Evolutionary conservation across 129 eudicot genomes (phyloP), one percentile per base, ranked within the genome.

Genomic region (Dittrichia graveolens): DNA sequence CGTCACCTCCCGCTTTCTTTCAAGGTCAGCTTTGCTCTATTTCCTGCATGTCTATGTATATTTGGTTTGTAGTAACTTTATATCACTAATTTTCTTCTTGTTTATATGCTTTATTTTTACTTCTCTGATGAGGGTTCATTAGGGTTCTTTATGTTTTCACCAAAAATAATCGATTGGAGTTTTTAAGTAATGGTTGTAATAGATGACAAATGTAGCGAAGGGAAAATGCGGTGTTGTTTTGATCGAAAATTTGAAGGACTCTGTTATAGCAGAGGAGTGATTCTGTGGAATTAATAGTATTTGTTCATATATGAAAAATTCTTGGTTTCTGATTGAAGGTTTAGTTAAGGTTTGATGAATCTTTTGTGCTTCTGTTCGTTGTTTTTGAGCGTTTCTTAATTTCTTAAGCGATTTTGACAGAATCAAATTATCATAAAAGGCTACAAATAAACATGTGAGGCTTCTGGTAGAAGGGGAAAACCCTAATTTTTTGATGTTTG

Each of bases 101-200:
- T 15, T 18, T 0, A 10, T 5, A 8, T 19, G 37, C 61, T 55
- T 54, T 56, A 56, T 19, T 56, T 39, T 39, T 5, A 39, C 8
- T 1, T 39, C n/a, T 61, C 12, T 61, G 31, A 38, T 39, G 48
- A 5, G 7, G 24, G 12, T 61, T 61, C 14, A 7, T 34, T 62
- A 62, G 48, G 47, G 47, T 61, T 61, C 0, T 39, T 5, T 61
- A 61, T 61, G 47, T 61, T 37, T 34, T 60, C 43, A 35, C 65
- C 65, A 60, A 38, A 60, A 1, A 11, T 60, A 5, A 6, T 60
- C 65, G 9, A 60, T 61, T 61, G 8, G 3, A 35, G 47, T 0
- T n/a, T 41, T 13, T 18, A 40, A n/a, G 16, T 9, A 5, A 55
- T 19, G 40, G 7, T 12, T 37, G 67, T 38, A 61, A 38, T 24